Conservation (phyloP, 768 basidiomycete genomes). For the Suillus ampliporus region DNA sequence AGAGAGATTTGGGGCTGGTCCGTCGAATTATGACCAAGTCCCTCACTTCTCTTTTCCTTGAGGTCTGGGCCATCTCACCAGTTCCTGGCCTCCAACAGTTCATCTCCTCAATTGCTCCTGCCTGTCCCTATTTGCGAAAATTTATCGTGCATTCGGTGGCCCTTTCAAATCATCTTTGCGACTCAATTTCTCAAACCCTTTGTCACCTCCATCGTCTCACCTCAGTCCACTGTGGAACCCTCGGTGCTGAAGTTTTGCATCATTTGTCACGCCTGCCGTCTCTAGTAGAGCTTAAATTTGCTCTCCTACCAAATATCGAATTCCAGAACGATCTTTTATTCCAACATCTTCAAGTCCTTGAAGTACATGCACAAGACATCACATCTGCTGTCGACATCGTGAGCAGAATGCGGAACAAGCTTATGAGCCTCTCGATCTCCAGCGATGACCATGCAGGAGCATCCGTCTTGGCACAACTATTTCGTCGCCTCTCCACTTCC, state of each 20-base stretch:
- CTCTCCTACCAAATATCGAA: neutral
- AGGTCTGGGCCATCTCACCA: conserved; percentile 1
- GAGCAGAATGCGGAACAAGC: conserved; percentile 7
- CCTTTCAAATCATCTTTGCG: neutral
- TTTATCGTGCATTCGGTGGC: neutral
- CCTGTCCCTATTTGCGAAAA: neutral
- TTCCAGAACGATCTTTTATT: neutral
- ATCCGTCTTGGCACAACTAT: neutral
- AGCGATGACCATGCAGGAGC: neutral
- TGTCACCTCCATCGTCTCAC: conserved; percentile 5
- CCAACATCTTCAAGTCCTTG: conserved; percentile 3
- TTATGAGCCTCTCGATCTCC: conserved; percentile 1
- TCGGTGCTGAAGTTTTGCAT: conserved; percentile 26
- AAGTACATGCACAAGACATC: neutral
- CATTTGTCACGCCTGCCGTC: conserved; percentile 32
- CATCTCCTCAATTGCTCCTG: neutral
- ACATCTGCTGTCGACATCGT: conserved; percentile 1
- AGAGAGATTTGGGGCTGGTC: neutral
- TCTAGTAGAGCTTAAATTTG: conserved; percentile 13
- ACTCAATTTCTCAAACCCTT: conserved; percentile 8
- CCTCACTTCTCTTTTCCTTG: conserved; percentile 1
- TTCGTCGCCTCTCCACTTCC: conserved; percentile 1
- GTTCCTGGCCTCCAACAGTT: neutral
- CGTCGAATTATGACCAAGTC: conserved; percentile 5
- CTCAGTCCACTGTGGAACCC: neutral